Evolutionary conservation across 192 early-diverging fungal species (phyloP).

Genomic region (Linnemannia elongata): DNA sequence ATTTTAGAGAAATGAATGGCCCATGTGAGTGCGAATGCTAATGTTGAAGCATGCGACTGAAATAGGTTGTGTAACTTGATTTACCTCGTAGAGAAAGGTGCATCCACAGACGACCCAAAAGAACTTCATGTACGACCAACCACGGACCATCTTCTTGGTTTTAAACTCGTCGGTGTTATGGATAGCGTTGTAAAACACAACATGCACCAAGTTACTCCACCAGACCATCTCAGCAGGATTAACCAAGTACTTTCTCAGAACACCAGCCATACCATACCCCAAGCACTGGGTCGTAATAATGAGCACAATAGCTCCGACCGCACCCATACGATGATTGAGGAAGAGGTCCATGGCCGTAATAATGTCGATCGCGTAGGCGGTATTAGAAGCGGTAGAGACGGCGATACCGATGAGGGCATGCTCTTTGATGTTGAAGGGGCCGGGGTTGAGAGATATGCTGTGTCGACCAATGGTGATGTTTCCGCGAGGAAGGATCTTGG

Average conservation of each 20-base stretch:
- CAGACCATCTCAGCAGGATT: slow-evolving; percentile 85
- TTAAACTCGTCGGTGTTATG: slow-evolving; percentile 10
- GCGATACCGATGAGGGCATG: neutral
- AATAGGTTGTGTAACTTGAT: neutral
- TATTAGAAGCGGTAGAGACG: neutral
- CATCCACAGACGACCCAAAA: slow-evolving; percentile 53
- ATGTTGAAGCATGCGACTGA: too few relatives aligned
- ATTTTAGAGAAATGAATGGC: neutral
- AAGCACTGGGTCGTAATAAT: slow-evolving; percentile 71
- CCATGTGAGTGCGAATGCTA: neutral
- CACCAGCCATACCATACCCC: slow-evolving; percentile 76
- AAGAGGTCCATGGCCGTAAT: neutral
- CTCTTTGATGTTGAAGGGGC: slow-evolving; percentile 21
- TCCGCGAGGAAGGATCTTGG: neutral
- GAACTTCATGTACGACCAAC: slow-evolving; percentile 23
- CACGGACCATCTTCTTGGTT: too few relatives aligned
- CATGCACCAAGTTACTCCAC: slow-evolving; percentile 75
- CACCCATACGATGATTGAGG: neutral
- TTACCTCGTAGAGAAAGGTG: slow-evolving; percentile 55
- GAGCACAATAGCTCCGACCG: slow-evolving; percentile 11
- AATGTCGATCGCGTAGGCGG: slow-evolving; percentile 5
- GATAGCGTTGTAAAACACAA: slow-evolving; percentile 56
- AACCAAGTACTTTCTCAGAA: slow-evolving; percentile 70
- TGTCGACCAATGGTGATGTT: neutral
- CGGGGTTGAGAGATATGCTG: neutral